Evolutionary conservation across 1,284 basidiomycete genomes (phyloP).

Genomic region (Mrakiaceae sp.): DNA sequence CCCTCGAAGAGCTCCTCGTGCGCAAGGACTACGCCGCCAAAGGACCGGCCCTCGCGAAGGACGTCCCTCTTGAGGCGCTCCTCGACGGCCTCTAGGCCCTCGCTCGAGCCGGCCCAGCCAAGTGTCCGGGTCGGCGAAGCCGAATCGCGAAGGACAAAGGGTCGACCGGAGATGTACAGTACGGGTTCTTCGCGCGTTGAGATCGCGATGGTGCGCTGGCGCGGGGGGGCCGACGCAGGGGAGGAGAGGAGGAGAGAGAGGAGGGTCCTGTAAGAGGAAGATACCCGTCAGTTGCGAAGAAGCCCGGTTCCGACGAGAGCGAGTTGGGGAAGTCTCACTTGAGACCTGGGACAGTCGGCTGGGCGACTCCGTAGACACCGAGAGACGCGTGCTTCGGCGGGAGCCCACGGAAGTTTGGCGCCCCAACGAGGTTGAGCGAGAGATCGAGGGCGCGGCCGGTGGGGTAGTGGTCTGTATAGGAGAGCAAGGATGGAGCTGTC

Average conservation of each 20-base stretch:
- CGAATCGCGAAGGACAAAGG: slow-evolving; percentile 91
- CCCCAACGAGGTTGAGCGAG: slow-evolving; percentile 80
- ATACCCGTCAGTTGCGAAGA: no score
- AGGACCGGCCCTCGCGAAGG: slow-evolving; percentile 72
- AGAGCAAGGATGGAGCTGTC: slow-evolving; percentile 4
- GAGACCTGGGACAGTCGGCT: slow-evolving; percentile 86
- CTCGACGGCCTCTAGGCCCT: slow-evolving; percentile 94
- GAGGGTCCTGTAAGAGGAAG: slow-evolving; percentile 45
- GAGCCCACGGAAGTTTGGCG: slow-evolving; percentile 82
- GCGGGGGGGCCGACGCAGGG: slow-evolving; percentile 40
- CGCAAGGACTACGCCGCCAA: slow-evolving; percentile 81
- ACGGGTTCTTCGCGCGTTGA: slow-evolving; percentile 25
- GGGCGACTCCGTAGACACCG: slow-evolving; percentile 73
- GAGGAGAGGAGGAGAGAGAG: slow-evolving; percentile 74
- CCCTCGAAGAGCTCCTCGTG: slow-evolving; percentile 68
- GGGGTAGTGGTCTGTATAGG: slow-evolving; percentile 62
- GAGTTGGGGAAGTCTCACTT: slow-evolving; percentile 30
- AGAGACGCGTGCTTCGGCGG: slow-evolving; percentile 40
- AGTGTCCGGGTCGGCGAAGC: slow-evolving; percentile 72
- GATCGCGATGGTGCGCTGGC: slow-evolving; percentile 13
- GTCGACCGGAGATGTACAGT: slow-evolving; percentile 84
- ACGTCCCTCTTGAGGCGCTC: slow-evolving; percentile 83
- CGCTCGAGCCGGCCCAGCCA: slow-evolving; percentile 76
- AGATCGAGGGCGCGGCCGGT: slow-evolving; percentile 74
- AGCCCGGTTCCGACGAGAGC: no score